Base-by-base conservation (phyloP, 2,329 filamentous ascomycete species). In the Colletotrichum liriopes region DNA sequence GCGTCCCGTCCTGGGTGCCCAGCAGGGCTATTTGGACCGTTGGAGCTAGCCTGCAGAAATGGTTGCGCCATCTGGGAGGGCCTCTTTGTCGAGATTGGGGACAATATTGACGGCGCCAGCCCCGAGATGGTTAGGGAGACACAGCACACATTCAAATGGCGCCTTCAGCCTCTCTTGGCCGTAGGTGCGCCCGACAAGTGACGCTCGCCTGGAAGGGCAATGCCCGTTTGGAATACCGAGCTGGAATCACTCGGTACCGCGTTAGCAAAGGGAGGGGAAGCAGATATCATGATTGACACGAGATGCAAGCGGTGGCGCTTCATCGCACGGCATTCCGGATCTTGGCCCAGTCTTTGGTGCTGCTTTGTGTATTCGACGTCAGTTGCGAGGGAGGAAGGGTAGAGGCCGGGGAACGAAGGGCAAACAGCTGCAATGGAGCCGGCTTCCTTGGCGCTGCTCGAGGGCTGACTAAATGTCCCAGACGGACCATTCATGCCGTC, bases 161-260 rank as follows among this genome's bases (percentile, higher is more conserved):
- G n/a, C n/a, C 65, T 55, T 45, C 55, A 67, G 55, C 65, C 61
- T 61, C 26, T 49, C 47, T 61, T 67, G 56, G 65, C 65, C 37
- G 23, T 51, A 8, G 45, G 59, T n/a, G 41, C 41, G 58, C 41
- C 41, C 39, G 51, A 58, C 41, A 35, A 23, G 45, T 26, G 45
- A 49, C 20, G 39, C 37, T 39, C 18, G 51, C 37, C 51, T 65
- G 2, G 62, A 16, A 5, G 26, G 52, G 51, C 52, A 29, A 56
- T 32, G 45, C 55, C 55, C 56, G 39, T 35, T 43, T 9, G 23
- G 43, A n/a, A 29, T 23, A 52, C 43, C 7, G 49, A 49, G 49
- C 45, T 8, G 60, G 29, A 37, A 14, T 5, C 12, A 20, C 26
- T 20, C 29, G 11, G 29, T 45, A 37, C 37, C 39, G 49, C 41